Evolutionary conservation across 2,329 filamentous ascomycete genomes (phyloP).

Genomic region (Cercospora citrullina): DNA sequence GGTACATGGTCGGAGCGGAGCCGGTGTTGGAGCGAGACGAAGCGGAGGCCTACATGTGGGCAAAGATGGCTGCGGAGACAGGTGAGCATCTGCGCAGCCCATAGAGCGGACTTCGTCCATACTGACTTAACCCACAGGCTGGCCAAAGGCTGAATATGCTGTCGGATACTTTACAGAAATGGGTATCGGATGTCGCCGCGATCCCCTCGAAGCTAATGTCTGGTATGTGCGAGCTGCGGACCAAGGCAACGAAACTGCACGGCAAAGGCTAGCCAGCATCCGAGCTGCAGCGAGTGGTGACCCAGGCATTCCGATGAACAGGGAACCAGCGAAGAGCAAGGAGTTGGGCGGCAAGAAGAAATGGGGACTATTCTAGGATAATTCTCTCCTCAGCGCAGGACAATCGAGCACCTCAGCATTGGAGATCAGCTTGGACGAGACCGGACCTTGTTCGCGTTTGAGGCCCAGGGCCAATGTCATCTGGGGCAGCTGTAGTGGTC

Average conservation of each 20-base stretch:
- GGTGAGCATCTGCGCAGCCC: constrained; percentile 59
- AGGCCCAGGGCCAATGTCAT: not conserved
- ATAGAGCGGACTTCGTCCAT: not conserved
- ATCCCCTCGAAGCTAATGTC: constrained; percentile 94
- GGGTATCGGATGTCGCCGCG: constrained; percentile 92
- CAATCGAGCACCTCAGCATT: not conserved
- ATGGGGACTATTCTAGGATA: constrained; percentile 14
- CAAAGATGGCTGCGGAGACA: constrained; percentile 77
- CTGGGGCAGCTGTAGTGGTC: not conserved
- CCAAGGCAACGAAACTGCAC: constrained; percentile 84
- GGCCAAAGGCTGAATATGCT: constrained; percentile 78
- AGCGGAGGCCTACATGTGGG: constrained; percentile 95
- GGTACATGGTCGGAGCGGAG: constrained; percentile 95
- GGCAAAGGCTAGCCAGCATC: constrained; percentile 82
- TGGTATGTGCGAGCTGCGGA: constrained; percentile 98
- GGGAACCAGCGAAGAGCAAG: constrained; percentile 35
- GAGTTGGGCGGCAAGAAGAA: constrained; percentile 30
- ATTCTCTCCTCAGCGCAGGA: not conserved
- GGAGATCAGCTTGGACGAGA: not conserved
- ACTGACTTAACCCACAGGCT: constrained; percentile 50
- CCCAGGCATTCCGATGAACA: constrained; percentile 44
- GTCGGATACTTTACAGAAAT: constrained; percentile 97
- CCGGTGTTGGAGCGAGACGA: constrained; percentile 93
- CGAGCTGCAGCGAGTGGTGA: constrained; percentile 71
- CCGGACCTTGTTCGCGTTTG: not conserved